Evolutionary conservation across 139 green algal species (phyloP), one percentile per base, ranked within the genome.

Genomic region (Edaphochlamys debaryana): DNA sequence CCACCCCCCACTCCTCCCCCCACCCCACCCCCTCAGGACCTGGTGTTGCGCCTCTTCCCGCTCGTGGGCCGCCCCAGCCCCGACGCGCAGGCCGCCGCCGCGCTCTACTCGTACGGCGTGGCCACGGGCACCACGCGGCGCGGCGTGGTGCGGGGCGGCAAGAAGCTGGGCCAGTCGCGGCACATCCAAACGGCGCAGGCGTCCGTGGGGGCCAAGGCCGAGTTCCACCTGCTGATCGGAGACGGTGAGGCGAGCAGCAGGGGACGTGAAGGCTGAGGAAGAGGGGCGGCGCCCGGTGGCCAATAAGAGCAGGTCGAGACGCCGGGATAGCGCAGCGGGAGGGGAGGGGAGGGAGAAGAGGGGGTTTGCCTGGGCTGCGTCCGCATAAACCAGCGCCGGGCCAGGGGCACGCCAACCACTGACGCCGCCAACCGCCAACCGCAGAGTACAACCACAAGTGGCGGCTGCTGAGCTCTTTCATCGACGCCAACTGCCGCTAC

Each of bases 391-490:
- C n/a, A n/a, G n/a, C n/a, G n/a, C n/a, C n/a, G n/a, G n/a, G n/a
- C n/a, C n/a, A n/a, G n/a, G n/a, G n/a, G n/a, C n/a, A n/a, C n/a
- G n/a, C n/a, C n/a, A n/a, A n/a, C n/a, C n/a, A n/a, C n/a, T n/a
- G n/a, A n/a, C n/a, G n/a, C n/a, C n/a, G n/a, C n/a, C n/a, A n/a
- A n/a, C n/a, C n/a, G n/a, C n/a, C n/a, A n/a, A n/a, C n/a, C n/a
- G n/a, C 45, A 54, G 69, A 76, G n/a, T 76, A 76, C 42, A 76
- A 76, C 69, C 1, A 23, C 29, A 76, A 76, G 42, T 76, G 69
- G 69, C 41, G 69, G 30, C 69, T 76, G 69, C 69, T 76, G 8
- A 42, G 30, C 30, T 30, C 69, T 30, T 76, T 76, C 42, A 76
- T 76, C 6, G 69, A 76, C 69, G 69, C 69, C 42, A 60, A 62